Evolutionary conservation across 257 asterid species (phyloP).

Genomic region (Petrea volubilis): DNA sequence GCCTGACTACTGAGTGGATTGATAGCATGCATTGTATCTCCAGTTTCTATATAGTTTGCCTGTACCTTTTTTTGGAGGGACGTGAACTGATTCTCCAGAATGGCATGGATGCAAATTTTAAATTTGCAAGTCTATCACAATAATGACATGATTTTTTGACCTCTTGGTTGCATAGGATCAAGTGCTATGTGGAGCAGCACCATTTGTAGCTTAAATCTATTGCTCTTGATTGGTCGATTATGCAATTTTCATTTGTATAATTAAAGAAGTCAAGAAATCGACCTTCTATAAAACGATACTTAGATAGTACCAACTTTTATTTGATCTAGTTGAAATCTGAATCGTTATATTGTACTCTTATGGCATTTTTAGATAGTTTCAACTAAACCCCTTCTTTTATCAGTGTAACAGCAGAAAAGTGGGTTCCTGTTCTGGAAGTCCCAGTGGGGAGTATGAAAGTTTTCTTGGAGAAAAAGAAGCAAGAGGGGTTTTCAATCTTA

Average conservation of each 20-base stretch:
- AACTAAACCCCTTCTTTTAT: slow-evolving; percentile 17
- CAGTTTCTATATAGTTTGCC: background rate
- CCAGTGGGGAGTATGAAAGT: slow-evolving; percentile 63
- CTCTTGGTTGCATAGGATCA: background rate
- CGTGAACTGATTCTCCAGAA: background rate
- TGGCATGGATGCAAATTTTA: background rate
- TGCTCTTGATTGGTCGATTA: background rate
- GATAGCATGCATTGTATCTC: background rate
- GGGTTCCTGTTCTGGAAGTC: slow-evolving; percentile 92
- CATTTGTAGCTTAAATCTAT: background rate
- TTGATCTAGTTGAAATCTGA: background rate
- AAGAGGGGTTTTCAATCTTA: slow-evolving; percentile 72
- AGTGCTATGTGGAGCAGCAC: background rate
- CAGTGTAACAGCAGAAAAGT: slow-evolving; percentile 94
- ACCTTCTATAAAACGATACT: too few relatives aligned
- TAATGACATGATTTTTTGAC: background rate
- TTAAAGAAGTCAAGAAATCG: background rate
- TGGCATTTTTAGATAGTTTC: background rate
- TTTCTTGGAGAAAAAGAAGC: slow-evolving; percentile 82
- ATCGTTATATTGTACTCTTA: background rate
- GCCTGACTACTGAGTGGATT: background rate
- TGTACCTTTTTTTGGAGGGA: background rate
- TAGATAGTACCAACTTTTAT: background rate
- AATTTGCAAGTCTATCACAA: background rate
- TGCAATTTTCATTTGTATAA: background rate